These are phyloP conservation scores for Tothia fuscella DNA, from an alignment of 2,329 filamentous ascomycete genomes.

Conservation along the genomic window DNA sequence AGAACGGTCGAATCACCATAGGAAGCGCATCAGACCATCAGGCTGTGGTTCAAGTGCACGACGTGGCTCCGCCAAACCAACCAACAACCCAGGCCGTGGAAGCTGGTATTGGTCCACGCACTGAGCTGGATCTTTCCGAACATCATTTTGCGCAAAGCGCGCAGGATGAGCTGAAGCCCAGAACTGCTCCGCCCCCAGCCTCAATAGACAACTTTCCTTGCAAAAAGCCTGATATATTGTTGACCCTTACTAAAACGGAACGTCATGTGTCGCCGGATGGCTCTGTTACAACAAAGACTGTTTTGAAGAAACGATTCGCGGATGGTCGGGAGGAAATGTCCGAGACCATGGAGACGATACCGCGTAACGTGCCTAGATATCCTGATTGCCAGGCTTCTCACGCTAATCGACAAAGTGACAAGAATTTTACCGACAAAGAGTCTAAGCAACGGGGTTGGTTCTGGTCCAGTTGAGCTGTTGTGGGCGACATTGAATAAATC, in stretches of 20 bases:
- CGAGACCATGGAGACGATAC: constrained; percentile 38
- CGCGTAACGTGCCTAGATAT: too few relatives aligned
- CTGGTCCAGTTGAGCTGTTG: too few relatives aligned
- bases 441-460: too few relatives aligned
- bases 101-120: not conserved
- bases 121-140: constrained; percentile 10
- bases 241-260: constrained; percentile 46
- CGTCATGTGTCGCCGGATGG: constrained; percentile 44
- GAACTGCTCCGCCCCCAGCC: not conserved
- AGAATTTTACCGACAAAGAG: too few relatives aligned
- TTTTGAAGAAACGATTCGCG: constrained; percentile 46
- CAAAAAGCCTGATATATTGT: constrained; percentile 29
- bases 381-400: too few relatives aligned
- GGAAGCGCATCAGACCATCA: not conserved
- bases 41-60: not conserved
- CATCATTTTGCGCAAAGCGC: not conserved
- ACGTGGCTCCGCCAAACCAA: not conserved
- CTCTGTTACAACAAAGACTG: constrained; percentile 43
- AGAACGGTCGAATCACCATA: not conserved
- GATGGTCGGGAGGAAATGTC: constrained; percentile 49
- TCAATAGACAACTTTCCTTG: not conserved
- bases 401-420: too few relatives aligned
- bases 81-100: not conserved
- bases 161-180: too few relatives aligned
- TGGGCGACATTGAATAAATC: too few relatives aligned